These are phyloP conservation scores for Dendryphion nanum DNA, from an alignment of 2,329 filamentous ascomycete species.

Conservation along the genomic window DNA sequence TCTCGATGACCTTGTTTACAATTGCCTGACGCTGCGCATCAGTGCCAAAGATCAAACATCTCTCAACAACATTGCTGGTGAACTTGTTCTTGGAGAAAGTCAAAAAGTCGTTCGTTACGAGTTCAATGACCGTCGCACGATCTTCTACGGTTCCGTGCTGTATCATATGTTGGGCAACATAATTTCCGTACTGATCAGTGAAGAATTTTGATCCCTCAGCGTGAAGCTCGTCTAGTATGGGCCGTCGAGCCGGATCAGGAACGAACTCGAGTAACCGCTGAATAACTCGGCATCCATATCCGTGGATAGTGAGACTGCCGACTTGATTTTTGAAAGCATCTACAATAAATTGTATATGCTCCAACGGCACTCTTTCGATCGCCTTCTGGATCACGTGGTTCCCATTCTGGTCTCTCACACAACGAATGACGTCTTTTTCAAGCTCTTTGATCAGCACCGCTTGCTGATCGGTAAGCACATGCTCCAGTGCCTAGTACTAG, in stretches of 20 bases:
- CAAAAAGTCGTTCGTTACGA: conserved; percentile 71
- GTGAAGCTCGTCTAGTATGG: conserved; percentile 77
- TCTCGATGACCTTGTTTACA: conserved; percentile 46
- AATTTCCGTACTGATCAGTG: conserved; percentile 89
- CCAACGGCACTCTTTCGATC: conserved; percentile 74
- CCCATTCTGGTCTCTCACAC: conserved; percentile 84
- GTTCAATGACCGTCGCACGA: conserved; percentile 66
- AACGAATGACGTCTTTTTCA: conserved; percentile 69
- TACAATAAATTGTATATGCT: conserved; percentile 83
- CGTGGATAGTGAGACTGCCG: conserved; percentile 70
- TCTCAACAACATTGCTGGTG: conserved; percentile 96
- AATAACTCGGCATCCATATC: conserved; percentile 88
- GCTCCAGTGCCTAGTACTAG: conserved; percentile 69
- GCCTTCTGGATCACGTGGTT: conserved; percentile 97
- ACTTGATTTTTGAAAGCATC: conserved; percentile 75
- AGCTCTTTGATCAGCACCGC: conserved; percentile 80
- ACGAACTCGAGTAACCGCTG: conserved; percentile 88
- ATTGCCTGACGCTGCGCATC: conserved; percentile 69
- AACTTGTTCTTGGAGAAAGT: conserved; percentile 90
- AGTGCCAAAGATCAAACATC: conserved; percentile 74
- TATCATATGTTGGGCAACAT: conserved; percentile 92
- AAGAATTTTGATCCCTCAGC: conserved; percentile 70
- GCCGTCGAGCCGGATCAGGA: conserved; percentile 66
- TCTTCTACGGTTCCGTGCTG: conserved; percentile 73
- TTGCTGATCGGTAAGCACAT: conserved; percentile 91